Evolutionary conservation across 1,139 yeast species (phyloP).

Genomic region (Pichia sp.): DNA sequence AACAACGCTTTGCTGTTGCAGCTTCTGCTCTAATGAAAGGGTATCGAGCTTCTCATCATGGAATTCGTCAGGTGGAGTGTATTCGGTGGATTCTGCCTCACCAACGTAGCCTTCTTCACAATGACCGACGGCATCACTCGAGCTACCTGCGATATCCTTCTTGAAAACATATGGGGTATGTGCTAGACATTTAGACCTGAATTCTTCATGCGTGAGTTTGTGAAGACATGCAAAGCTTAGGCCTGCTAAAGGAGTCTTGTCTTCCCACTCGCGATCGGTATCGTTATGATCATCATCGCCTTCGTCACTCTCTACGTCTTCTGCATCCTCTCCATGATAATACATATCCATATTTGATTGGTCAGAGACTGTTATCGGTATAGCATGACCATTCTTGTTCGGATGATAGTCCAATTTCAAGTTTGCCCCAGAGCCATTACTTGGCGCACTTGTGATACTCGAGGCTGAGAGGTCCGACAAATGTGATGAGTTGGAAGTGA

Average conservation of each 20-base stretch:
- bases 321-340: constrained; percentile 9
- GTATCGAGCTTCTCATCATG: too few species aligned
- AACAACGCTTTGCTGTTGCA: constrained; percentile 26
- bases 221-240: constrained; percentile 1
- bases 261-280: constrained; percentile 12
- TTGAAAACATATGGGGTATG: constrained; percentile 15
- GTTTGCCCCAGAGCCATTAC: constrained; percentile 3
- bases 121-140: neutral
- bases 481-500: constrained; percentile 13
- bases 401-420: neutral
- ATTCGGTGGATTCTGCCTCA: constrained; percentile 1
- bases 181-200: constrained; percentile 10
- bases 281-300: constrained; percentile 13
- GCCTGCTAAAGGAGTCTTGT: constrained; percentile 20
- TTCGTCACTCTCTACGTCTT: constrained; percentile 20
- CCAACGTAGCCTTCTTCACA: constrained; percentile 5
- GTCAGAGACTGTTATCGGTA: constrained; percentile 1
- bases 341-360: constrained; percentile 19
- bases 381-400: constrained; percentile 3
- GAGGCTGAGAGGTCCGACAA: constrained; percentile 5
- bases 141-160: neutral
- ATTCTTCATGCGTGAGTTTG: constrained; percentile 4
- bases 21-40: constrained; percentile 8
- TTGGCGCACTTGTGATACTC: constrained; percentile 6
- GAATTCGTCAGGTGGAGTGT: neutral